Base-by-base conservation (phyloP, 129 eudicot species). In the Calendula officinalis region DNA sequence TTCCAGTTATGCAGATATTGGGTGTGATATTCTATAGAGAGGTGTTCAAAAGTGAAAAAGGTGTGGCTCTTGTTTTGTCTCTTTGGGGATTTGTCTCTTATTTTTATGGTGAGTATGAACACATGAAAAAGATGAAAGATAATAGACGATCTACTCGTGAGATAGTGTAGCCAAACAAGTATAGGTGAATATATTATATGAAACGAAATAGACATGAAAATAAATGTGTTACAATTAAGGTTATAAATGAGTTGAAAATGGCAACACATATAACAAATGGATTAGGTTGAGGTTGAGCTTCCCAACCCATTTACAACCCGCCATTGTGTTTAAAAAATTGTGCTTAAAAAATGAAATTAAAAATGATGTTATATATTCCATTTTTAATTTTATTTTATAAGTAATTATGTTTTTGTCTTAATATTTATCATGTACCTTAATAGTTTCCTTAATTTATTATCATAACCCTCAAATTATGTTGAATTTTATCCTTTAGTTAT, bases 31-130 rank as follows among this genome's bases (percentile, higher is more conserved):
- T 83, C 12, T 83, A 79, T 69, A 70, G 66, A 5, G 89, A 83
- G 43, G 80, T 63, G 57, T 83, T 83, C 54, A 66, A 76, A 55
- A 75, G 59, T 0, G 89, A 79, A 7, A 80, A 83, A 58, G 88
- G 73, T 0, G 77, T 83, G 10, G 69, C 88, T 5, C 88, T 83
- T 27, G 50, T 75, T 47, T 75, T 83, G 42, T 83, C 84, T 27
- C 47, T 79, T 27, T 83, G 84, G 88, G 88, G 84, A n/a, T 83
- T 83, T 63, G 68, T 64, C 56, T 79, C 84, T n/a, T 78, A 78
- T 22, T 22, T 22, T 62, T 82, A 77, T 27, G 81, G 87, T 37
- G 83, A 82, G 41, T 40, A 51, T 3, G 45, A 76, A 47, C 32
- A 12, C 7, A n/a, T 13, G 4, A 63, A 46, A 46, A 45, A 33